Conservation (phyloP, 2,329 filamentous ascomycete species). For the Paraconiothyrium sp. region DNA sequence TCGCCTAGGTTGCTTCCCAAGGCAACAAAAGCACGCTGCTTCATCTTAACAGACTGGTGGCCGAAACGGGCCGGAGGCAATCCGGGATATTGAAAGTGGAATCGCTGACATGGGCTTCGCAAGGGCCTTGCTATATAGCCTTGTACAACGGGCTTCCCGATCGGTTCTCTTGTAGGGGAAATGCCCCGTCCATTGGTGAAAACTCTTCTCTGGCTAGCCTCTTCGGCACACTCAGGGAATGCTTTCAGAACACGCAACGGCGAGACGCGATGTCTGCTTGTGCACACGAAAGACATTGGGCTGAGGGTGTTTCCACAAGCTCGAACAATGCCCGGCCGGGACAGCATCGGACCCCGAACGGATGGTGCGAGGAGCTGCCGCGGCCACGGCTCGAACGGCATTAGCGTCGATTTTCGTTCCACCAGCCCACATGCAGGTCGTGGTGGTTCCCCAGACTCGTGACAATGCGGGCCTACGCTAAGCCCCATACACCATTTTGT, state of each 20-base stretch:
- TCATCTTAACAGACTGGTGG: constrained; percentile 23
- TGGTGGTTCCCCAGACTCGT: constrained; percentile 8
- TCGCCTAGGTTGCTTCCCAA: constrained; percentile 94
- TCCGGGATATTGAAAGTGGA: background rate
- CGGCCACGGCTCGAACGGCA: background rate
- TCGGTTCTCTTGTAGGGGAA: background rate
- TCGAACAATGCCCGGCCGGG: background rate
- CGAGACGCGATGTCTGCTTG: constrained; percentile 3
- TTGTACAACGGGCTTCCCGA: background rate
- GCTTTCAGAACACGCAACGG: background rate
- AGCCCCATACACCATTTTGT: background rate
- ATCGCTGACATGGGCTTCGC: background rate
- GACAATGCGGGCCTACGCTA: constrained; percentile 14
- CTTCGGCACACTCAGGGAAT: background rate
- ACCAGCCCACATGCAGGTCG: background rate
- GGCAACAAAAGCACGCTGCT: constrained; percentile 76
- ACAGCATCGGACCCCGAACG: constrained; percentile 10
- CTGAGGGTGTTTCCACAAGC: too few species aligned
- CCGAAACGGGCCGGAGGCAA: constrained; percentile 18
- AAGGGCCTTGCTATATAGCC: background rate
- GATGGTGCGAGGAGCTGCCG: background rate
- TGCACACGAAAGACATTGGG: constrained; percentile 7
- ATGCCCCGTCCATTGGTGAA: constrained; percentile 12
- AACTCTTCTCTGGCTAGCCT: constrained; percentile 8
- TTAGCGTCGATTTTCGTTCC: background rate